Conservation (phyloP, 2,329 filamentous ascomycete species). For the Alternaria triticina region DNA sequence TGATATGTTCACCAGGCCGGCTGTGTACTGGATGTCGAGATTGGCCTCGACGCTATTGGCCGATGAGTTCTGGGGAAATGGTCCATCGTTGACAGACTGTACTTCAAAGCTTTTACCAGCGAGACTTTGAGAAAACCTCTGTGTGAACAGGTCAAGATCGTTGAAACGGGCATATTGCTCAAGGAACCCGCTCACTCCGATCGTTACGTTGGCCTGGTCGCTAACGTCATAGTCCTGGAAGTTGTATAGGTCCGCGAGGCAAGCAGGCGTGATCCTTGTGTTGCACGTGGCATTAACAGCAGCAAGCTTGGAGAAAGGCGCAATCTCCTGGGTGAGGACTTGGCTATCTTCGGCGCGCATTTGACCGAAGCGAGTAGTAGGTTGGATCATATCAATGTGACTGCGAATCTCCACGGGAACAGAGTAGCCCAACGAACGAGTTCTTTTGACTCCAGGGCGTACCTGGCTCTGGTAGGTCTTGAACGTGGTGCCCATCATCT, state of each 20-base stretch:
- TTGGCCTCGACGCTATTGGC: conserved; percentile 57
- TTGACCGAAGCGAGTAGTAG: conserved; percentile 67
- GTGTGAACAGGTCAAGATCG: conserved; percentile 53
- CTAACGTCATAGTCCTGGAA: conserved; percentile 50
- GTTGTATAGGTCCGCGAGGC: conserved; percentile 56
- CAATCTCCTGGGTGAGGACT: conserved; percentile 37
- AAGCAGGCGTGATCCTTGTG: conserved; percentile 54
- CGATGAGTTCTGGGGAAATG: conserved; percentile 43
- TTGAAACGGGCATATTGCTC: conserved; percentile 57
- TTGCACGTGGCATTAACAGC: conserved; percentile 51
- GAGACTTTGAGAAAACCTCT: conserved; percentile 49
- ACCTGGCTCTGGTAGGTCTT: conserved; percentile 60
- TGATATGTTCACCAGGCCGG: conserved; percentile 51
- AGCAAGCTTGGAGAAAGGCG: conserved; percentile 25
- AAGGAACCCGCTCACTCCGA: conserved; percentile 57
- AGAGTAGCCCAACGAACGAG: conserved; percentile 67
- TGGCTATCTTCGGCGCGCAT: conserved; percentile 52
- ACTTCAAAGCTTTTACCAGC: conserved; percentile 54
- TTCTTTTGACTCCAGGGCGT: conserved; percentile 51
- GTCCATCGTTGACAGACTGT: conserved; percentile 50
- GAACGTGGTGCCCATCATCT: conserved; percentile 65
- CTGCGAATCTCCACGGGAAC: conserved; percentile 62
- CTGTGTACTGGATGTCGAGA: conserved; percentile 58
- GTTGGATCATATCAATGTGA: conserved; percentile 68
- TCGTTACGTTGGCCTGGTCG: conserved; percentile 43